Conservation (phyloP, 345 rosid species). For the Sisymbrium altissimum region DNA sequence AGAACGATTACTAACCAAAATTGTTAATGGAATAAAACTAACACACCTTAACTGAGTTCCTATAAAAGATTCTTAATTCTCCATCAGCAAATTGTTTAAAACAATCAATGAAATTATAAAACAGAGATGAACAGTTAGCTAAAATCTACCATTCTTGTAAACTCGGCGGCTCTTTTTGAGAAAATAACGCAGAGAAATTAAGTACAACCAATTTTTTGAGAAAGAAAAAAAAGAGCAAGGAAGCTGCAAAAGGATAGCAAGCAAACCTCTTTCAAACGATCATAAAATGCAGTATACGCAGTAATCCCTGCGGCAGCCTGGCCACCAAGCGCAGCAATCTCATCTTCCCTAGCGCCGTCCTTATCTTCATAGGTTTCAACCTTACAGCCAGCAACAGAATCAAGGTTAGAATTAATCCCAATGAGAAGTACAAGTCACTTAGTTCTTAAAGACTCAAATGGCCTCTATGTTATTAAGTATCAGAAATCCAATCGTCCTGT, state of each 20-base stretch:
- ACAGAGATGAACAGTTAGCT: slow-evolving; percentile 1
- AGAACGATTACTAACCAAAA: neutral
- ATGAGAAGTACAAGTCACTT: neutral
- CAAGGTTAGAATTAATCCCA: slow-evolving; percentile 9
- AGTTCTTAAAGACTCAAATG: neutral
- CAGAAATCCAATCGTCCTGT: neutral
- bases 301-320: slow-evolving; percentile 69
- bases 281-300: slow-evolving; percentile 81
- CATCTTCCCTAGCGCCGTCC: slow-evolving; percentile 86
- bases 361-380: slow-evolving; percentile 82
- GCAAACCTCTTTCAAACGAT: slow-evolving; percentile 85
- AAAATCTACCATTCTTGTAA: neutral
- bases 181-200: neutral
- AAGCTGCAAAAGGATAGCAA: neutral
- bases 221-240: neutral
- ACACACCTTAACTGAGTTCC: neutral
- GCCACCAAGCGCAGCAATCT: slow-evolving; percentile 94
- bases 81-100: neutral
- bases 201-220: neutral
- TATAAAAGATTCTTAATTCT: neutral
- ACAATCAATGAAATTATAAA: neutral
- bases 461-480: neutral
- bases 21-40: neutral
- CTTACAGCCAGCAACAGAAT: slow-evolving; percentile 30
- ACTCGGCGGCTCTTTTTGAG: neutral